Percentiles rank a stretch among this genome's conserved stretches.
These are phyloP conservation scores for Cercospora sojina DNA, from an alignment of 2,329 filamentous ascomycete species.

Conservation along the genomic window DNA sequence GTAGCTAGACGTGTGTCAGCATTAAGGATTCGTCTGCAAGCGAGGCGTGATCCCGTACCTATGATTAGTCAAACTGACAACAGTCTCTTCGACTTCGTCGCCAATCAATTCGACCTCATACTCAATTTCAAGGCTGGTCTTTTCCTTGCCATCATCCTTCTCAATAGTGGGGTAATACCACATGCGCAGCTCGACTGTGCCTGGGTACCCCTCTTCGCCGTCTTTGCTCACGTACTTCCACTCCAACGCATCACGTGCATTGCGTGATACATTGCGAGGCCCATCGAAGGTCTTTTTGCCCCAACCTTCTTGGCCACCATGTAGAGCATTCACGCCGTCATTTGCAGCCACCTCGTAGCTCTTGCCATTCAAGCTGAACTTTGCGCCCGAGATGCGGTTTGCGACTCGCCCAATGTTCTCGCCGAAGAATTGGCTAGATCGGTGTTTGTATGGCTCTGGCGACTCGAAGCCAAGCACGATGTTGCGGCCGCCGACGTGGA, in stretches of 20 bases:
- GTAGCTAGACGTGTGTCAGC: constrained; percentile 48
- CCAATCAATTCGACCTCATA: constrained; percentile 80
- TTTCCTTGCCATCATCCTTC: constrained; percentile 58
- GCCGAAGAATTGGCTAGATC: constrained; percentile 82
- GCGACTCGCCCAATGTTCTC: constrained; percentile 84
- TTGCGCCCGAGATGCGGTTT: constrained; percentile 74
- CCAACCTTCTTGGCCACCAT: constrained; percentile 66
- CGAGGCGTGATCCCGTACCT: constrained; percentile 54
- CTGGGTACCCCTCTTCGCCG: constrained; percentile 87
- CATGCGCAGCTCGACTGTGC: constrained; percentile 73
- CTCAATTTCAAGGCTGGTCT: constrained; percentile 76
- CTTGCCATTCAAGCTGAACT: constrained; percentile 70
- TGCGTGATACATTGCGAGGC: constrained; percentile 58
- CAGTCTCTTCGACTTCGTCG: constrained; percentile 79
- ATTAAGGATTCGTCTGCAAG: constrained; percentile 9
- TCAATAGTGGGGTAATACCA: constrained; percentile 76
- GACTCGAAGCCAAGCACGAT: constrained; percentile 85
- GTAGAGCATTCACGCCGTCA: constrained; percentile 68
- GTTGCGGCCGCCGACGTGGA: constrained; percentile 74
- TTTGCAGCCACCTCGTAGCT: constrained; percentile 71
- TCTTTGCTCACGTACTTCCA: constrained; percentile 65
- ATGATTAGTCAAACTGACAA: constrained; percentile 93
- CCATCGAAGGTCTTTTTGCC: constrained; percentile 76
- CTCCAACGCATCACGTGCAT: constrained; percentile 46
- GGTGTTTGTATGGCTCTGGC: constrained; percentile 68